Conservation (phyloP, 441 rosid species). For the Monsonia emarginata region DNA sequence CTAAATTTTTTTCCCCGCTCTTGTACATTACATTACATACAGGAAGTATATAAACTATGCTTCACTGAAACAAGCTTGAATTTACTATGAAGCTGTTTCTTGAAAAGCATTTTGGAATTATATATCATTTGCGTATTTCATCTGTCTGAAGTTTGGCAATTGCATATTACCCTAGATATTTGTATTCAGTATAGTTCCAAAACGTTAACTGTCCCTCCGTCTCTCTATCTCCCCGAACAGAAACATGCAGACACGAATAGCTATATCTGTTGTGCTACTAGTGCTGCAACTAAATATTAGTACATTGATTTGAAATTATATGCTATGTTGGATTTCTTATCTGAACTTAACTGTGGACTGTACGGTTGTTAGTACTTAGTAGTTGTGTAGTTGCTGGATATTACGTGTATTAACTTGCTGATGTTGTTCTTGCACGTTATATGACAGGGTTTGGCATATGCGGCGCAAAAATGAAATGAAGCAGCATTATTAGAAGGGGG, state of each 20-base stretch:
- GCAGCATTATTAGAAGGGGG: constrained; percentile 43
- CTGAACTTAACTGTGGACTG: neutral
- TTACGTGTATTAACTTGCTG: neutral
- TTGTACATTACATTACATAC: too few species aligned
- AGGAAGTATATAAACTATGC: too few species aligned
- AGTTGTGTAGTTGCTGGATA: too few species aligned
- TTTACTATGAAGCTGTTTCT: too few species aligned
- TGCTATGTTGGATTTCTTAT: neutral
- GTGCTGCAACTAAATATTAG: neutral
- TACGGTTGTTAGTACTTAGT: too few species aligned
- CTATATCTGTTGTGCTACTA: neutral
- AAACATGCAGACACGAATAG: neutral
- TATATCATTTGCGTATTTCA: neutral
- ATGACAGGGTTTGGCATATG: constrained; percentile 14
- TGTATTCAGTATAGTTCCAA: neutral
- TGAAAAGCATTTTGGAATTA: neutral
- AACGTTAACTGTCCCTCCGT: neutral
- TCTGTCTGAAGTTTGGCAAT: neutral
- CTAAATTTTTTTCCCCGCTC: too few species aligned
- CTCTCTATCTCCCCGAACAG: neutral
- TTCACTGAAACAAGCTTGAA: too few species aligned
- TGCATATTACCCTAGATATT: neutral
- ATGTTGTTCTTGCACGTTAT: neutral
- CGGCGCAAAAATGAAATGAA: constrained; percentile 52
- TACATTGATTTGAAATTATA: neutral